Evolutionary conservation across 2,329 filamentous ascomycete genomes (phyloP).

Genomic region (Colletotrichum cereale): DNA sequence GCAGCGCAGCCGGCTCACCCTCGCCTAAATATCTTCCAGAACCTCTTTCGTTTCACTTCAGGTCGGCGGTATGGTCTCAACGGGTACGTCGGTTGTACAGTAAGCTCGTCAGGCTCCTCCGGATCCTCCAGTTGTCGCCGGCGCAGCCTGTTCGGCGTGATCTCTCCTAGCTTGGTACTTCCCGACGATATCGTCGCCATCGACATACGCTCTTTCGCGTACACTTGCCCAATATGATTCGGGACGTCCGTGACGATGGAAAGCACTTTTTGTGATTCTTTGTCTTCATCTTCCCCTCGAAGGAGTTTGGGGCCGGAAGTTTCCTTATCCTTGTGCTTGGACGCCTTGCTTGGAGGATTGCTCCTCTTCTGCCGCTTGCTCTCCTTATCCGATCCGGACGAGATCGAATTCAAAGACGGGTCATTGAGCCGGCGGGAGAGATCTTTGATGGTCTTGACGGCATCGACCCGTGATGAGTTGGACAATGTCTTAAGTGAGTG

Average conservation of each 20-base stretch:
- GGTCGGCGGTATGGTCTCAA: slow-evolving; percentile 25
- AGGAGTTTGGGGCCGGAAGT: not conserved
- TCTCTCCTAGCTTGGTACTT: slow-evolving; percentile 61
- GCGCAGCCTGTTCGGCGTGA: slow-evolving; percentile 40
- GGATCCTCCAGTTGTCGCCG: not conserved
- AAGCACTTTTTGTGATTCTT: not conserved
- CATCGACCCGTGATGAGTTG: slow-evolving; percentile 60
- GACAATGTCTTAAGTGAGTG: slow-evolving; percentile 61
- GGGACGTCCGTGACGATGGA: not conserved
- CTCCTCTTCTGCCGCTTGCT: slow-evolving; percentile 13
- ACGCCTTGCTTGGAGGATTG: not conserved
- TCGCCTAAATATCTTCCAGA: slow-evolving; percentile 34
- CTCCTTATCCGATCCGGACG: slow-evolving; percentile 9
- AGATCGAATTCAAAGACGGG: slow-evolving; percentile 13
- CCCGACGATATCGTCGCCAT: slow-evolving; percentile 55
- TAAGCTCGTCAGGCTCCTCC: slow-evolving; percentile 2
- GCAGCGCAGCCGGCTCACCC: not conserved
- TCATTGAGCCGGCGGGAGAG: slow-evolving; percentile 54
- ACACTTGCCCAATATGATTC: not conserved
- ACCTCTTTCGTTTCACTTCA: slow-evolving; percentile 11
- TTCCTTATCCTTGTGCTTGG: slow-evolving; percentile 14
- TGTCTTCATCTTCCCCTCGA: not conserved
- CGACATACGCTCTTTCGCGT: slow-evolving; percentile 43
- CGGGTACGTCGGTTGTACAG: slow-evolving; percentile 28
- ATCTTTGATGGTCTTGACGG: slow-evolving; percentile 61